Evolutionary conservation across 2,329 filamentous ascomycete genomes (phyloP).

Genomic region (Alternaria brassicicola): DNA sequence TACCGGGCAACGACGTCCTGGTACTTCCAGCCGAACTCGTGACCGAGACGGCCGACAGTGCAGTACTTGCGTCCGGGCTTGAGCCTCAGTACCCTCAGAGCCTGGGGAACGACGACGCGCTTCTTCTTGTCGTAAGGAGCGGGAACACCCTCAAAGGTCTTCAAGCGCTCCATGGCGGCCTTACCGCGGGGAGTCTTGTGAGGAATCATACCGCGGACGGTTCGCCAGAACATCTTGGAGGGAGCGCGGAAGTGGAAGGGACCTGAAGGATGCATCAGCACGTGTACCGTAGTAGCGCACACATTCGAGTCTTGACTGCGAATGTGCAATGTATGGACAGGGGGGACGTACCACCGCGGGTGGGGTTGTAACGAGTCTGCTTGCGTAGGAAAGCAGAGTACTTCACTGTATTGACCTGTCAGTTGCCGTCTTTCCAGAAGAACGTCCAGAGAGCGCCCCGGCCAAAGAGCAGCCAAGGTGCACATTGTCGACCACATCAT

Average conservation of each 20-base stretch:
- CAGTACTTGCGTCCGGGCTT: conserved; percentile 99
- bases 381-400: conserved; percentile 99
- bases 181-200: conserved; percentile 99
- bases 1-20: conserved; percentile 98
- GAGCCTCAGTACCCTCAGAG: conserved; percentile 91
- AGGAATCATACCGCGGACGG: conserved; percentile 99
- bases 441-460: conserved; percentile 9
- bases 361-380: conserved; percentile 99
- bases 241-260: conserved; percentile 99
- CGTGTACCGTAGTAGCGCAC: background rate
- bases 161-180: conserved; percentile 95
- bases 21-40: conserved; percentile 99
- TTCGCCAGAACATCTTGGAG: conserved; percentile 99
- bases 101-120: conserved; percentile 99
- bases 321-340: background rate
- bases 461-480: conserved; percentile 20
- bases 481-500: background rate
- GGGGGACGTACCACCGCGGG: conserved; percentile 81
- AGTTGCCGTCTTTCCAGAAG: conserved; percentile 26
- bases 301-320: background rate
- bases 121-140: conserved; percentile 99
- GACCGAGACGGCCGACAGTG: conserved; percentile 95
- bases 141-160: conserved; percentile 99
- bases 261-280: conserved; percentile 60
- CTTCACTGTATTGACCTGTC: conserved; percentile 76